These are phyloP conservation scores for Sporisorium reilianum DNA, from an alignment of 1,284 basidiomycete genomes.

Conservation along the genomic window DNA sequence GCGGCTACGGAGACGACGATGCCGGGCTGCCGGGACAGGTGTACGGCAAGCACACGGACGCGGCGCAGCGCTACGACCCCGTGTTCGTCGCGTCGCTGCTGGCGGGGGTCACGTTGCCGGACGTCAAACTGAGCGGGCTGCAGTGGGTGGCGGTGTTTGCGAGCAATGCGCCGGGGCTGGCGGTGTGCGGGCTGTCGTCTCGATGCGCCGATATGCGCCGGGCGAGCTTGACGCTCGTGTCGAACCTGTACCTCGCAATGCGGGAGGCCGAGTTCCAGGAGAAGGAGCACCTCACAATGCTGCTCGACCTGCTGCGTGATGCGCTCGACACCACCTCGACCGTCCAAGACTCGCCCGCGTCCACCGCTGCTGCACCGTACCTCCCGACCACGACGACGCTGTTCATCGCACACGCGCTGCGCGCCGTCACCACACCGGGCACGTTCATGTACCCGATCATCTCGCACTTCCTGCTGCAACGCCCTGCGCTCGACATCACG, in stretches of 20 bases:
- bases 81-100: slow-evolving; percentile 80
- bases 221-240: slow-evolving; percentile 71
- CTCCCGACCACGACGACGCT: slow-evolving; percentile 82
- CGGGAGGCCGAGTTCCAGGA: slow-evolving; percentile 82
- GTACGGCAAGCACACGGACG: slow-evolving; percentile 35
- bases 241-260: slow-evolving; percentile 68
- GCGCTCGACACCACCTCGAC: slow-evolving; percentile 21
- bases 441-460: slow-evolving; percentile 84
- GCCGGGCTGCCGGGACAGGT: slow-evolving; percentile 27
- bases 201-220: slow-evolving; percentile 76
- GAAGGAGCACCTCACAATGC: slow-evolving; percentile 79
- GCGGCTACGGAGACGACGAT: slow-evolving; percentile 20
- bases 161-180: slow-evolving; percentile 81
- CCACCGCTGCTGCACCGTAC: slow-evolving; percentile 70
- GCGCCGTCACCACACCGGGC: slow-evolving; percentile 81
- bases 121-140: slow-evolving; percentile 75
- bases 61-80: slow-evolving; percentile 78
- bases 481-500: slow-evolving; percentile 78
- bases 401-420: slow-evolving; percentile 82
- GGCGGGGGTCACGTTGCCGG: slow-evolving; percentile 74
- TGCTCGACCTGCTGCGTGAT: slow-evolving; percentile 76
- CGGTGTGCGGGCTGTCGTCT: slow-evolving; percentile 81
- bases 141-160: slow-evolving; percentile 87
- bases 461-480: slow-evolving; percentile 84
- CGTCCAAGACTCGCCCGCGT: slow-evolving; percentile 17